Base-by-base conservation (phyloP, 305 asterid genomes). In the Fraxinus greggii region DNA sequence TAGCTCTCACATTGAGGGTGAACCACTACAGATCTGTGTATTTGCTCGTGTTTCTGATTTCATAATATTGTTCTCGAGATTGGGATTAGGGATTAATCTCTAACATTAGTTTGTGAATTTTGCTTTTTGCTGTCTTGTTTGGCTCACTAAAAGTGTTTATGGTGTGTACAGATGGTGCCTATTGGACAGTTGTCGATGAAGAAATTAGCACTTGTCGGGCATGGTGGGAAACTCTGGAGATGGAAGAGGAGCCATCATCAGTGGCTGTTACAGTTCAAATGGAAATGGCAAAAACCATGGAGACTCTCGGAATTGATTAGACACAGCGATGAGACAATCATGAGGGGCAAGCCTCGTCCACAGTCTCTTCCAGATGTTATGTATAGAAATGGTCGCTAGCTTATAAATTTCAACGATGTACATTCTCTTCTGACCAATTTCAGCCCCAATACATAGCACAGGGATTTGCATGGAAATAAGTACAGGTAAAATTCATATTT, bases 271-370 rank as follows among this genome's bases (percentile, higher is more conserved):
- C 98, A 96, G 93, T 96, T 96, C 90, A 96, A 96, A 84, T 96
- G 98, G 99, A 96, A 96, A 85, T 96, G 99, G 99, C 99, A 96
- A 87, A 96, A 96, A 82, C 99, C 99, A 3, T 96, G 99, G 99
- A 96, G 89, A 86, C 99, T 96, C 54, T 96, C 98, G 1, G 98
- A 96, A 86, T 86, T 84, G 92, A 96, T 96, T 79, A 92, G 94
- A 86, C 98, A 92, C 90, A 96, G 94, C 67, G 98, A 96, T 38
- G 99, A 96, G 87, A 94, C 99, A 29, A 89, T 96, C 82, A 93
- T 92, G 95, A 90, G 95, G 85, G 13, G 93, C 65, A 89, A 84
- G 86, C 98, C 97, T 86, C 97, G 97, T 84, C 89, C 89, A 21
- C 99, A 89, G 38, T 89, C 98, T 83, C 91, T 91, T 83, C 91